Percentiles rank a stretch among this genome's conserved stretches.
These are phyloP conservation scores for Neurospora crassa DNA, from an alignment of 2,329 filamentous ascomycete species.

Conservation along the genomic window DNA sequence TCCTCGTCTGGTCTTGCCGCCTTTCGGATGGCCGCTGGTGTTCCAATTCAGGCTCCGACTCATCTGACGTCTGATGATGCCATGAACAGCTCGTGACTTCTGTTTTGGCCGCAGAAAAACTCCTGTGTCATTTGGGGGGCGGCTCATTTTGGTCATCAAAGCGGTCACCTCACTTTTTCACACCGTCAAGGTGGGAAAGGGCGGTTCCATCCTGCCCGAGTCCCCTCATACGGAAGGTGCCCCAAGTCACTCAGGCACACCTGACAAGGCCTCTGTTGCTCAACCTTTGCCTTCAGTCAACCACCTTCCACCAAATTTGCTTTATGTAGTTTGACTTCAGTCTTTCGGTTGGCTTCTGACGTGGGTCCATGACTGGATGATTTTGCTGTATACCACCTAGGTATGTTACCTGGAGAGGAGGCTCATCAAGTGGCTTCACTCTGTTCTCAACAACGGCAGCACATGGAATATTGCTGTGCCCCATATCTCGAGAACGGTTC, in stretches of 20 bases:
- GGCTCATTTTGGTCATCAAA: background rate
- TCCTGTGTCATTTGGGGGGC: background rate
- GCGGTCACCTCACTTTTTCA: background rate
- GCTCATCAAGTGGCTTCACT: background rate
- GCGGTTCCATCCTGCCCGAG: background rate
- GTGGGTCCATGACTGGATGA: background rate
- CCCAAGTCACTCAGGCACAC: background rate
- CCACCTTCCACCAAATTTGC: background rate
- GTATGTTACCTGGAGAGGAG: background rate
- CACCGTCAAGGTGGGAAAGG: background rate
- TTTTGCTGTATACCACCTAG: background rate
- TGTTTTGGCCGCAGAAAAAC: background rate
- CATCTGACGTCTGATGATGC: background rate
- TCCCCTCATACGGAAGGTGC: background rate
- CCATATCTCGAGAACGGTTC: background rate
- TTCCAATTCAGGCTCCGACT: background rate
- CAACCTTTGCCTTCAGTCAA: background rate
- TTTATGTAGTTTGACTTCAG: background rate
- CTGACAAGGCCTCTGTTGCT: background rate
- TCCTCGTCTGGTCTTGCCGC: background rate
- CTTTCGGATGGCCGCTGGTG: background rate
- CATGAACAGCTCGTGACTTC: background rate
- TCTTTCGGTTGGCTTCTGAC: background rate
- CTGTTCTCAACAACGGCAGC: background rate
- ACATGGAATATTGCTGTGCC: accelerated